phyloP scores from a whole-genome alignment of 805 yeast genomes.

The Kodamaea sagamina region DNA sequence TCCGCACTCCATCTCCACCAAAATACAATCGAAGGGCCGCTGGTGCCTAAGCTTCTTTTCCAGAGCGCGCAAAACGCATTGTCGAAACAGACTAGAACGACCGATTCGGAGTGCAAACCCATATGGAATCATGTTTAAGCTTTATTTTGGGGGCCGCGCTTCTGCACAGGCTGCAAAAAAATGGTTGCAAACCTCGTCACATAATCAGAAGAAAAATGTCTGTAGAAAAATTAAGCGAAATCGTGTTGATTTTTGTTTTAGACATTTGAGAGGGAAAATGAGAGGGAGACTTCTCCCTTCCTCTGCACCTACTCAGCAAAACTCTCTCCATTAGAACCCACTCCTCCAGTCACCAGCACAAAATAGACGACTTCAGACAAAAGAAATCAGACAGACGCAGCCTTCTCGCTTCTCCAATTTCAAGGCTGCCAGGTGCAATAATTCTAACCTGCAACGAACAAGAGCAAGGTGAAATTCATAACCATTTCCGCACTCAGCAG shows the following conservation, averaged over 20 bases:
- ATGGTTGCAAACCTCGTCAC: conserved; percentile 4
- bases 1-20: background rate
- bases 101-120: background rate
- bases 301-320: background rate
- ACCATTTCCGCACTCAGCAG: background rate
- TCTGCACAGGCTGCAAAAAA: background rate
- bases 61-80: conserved; percentile 2
- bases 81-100: conserved; percentile 6
- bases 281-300: too few species aligned
- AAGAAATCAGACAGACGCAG: conserved; percentile 2
- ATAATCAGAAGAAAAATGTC: conserved; percentile 2
- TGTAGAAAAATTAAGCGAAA: background rate
- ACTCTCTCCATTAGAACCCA: background rate
- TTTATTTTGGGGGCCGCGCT: background rate
- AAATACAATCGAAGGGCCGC: conserved; percentile 1
- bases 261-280: background rate
- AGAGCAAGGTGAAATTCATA: conserved; percentile 2
- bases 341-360: too few species aligned
- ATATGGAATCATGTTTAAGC: conserved; percentile 3
- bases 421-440: conserved; percentile 2
- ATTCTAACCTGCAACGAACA: conserved; percentile 5
- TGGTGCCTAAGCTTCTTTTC: conserved; percentile 3
- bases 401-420: conserved; percentile 1
- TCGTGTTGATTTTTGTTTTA: background rate
- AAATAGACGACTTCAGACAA: too few species aligned